A percentile compares a stretch with the other conserved stretches of the same genome.
phyloP scores from a whole-genome alignment of 164 flowering plant genomes.

The Magnolia officinalis region DNA sequence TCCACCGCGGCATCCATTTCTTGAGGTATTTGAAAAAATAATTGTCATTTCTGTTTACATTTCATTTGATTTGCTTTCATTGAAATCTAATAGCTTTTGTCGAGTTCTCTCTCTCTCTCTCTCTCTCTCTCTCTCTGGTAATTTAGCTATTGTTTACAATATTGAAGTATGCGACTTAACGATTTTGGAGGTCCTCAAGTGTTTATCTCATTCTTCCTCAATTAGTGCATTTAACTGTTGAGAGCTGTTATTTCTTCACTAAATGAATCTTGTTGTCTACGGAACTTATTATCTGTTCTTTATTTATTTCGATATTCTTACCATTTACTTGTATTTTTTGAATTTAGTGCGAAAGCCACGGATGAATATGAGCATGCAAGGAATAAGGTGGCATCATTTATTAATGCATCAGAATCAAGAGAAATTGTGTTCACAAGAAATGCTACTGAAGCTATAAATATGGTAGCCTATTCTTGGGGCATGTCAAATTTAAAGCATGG shows the following conservation, averaged over 20 bases:
- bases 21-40: constrained; percentile 48
- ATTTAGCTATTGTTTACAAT: not conserved
- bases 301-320: not conserved
- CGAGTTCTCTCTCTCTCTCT: not conserved
- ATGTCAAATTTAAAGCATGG: constrained; percentile 59
- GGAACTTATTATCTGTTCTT: not conserved
- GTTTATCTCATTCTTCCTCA: not conserved
- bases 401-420: constrained; percentile 68
- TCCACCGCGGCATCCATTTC: constrained; percentile 88
- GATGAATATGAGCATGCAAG: constrained; percentile 88
- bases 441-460: constrained; percentile 96
- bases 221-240: not conserved
- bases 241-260: not conserved
- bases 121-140: not conserved
- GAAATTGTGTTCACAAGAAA: constrained; percentile 91
- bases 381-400: constrained; percentile 75
- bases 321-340: not conserved
- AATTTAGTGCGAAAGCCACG: constrained; percentile 82
- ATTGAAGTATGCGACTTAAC: no score
- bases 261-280: not conserved
- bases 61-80: not conserved
- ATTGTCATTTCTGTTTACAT: not conserved
- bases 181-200: no score
- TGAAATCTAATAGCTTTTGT: not conserved
- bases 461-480: constrained; percentile 96